Evolutionary conservation across 225 moss, liverwort and hornwort species (phyloP).

Genomic region (Rhytidiadelphus loreus): DNA sequence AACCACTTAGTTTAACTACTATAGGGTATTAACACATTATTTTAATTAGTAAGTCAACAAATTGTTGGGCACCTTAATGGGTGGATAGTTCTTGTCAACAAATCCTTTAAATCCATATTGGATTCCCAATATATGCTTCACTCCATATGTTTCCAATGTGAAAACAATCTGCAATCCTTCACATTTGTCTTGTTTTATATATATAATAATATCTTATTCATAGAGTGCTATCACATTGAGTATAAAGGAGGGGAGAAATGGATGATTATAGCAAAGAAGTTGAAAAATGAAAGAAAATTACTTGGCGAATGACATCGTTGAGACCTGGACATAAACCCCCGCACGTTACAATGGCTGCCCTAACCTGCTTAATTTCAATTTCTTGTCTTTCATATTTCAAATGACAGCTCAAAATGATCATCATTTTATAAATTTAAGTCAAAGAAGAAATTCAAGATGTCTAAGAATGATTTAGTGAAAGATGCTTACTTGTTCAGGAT

Average conservation of each 20-base stretch:
- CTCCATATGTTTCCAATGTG: constrained; percentile 76
- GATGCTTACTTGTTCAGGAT: constrained; percentile 30
- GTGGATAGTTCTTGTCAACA: constrained; percentile 75
- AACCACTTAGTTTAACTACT: not conserved
- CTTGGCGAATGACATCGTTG: constrained; percentile 81
- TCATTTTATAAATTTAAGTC: not conserved
- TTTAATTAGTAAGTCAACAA: not conserved
- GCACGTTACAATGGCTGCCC: constrained; percentile 83
- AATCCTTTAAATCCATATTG: constrained; percentile 91
- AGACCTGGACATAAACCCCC: constrained; percentile 90
- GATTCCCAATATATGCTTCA: constrained; percentile 74
- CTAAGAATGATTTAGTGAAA: not conserved
- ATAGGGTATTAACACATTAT: not conserved
- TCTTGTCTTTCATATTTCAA: not conserved
- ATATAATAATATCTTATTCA: not conserved
- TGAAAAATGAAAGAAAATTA: constrained; percentile 11
- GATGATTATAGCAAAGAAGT: not conserved
- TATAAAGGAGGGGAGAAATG: not conserved
- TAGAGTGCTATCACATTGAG: not conserved
- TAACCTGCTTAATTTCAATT: constrained; percentile 27
- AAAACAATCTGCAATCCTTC: constrained; percentile 58
- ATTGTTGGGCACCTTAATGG: constrained; percentile 21
- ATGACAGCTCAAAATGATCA: not conserved
- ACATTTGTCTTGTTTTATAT: not conserved
- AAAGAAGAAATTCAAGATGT: not conserved